Evolutionary conservation across 768 basidiomycete species (phyloP).

Genomic region (Russula sp.): DNA sequence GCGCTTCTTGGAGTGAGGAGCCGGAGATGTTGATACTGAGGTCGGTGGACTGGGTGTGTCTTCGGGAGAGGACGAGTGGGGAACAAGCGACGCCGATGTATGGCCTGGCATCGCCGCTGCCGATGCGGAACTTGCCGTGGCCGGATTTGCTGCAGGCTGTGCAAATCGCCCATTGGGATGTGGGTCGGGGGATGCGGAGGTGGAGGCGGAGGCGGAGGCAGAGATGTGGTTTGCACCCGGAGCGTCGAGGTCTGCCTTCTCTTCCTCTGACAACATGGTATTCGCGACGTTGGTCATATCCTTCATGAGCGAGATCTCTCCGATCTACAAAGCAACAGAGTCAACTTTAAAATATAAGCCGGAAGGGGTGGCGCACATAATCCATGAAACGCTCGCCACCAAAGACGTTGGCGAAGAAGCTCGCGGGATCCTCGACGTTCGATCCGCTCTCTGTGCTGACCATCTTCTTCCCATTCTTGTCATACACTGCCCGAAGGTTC

Average conservation of each 20-base stretch:
- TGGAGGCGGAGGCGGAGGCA: constrained; percentile 27
- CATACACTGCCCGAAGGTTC: constrained; percentile 87
- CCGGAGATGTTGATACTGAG: constrained; percentile 21
- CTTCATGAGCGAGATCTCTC: constrained; percentile 94
- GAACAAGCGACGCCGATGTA: neutral
- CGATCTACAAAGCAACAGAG: constrained; percentile 59
- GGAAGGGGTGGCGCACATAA: constrained; percentile 58
- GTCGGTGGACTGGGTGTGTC: constrained; percentile 19
- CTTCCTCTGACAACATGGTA: constrained; percentile 90
- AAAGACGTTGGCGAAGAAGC: constrained; percentile 94
- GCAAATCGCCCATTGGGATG: constrained; percentile 7
- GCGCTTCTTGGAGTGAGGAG: constrained; percentile 35
- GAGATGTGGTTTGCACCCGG: constrained; percentile 33
- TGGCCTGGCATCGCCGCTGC: neutral
- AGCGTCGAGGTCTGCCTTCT: constrained; percentile 63
- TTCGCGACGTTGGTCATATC: constrained; percentile 84
- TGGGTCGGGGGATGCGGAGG: neutral
- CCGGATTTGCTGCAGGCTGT: neutral
- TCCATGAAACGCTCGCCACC: constrained; percentile 90
- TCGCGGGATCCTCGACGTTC: constrained; percentile 87
- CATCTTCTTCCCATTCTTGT: constrained; percentile 92
- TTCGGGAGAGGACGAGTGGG: constrained; percentile 1
- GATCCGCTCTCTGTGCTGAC: constrained; percentile 77
- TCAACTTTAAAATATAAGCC: constrained; percentile 14
- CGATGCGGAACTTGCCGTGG: constrained; percentile 6